A percentile compares a stretch with the other conserved stretches of the same genome.
phyloP scores from a whole-genome alignment of 2,329 filamentous ascomycete species.

The Sclerotinia borealis region DNA sequence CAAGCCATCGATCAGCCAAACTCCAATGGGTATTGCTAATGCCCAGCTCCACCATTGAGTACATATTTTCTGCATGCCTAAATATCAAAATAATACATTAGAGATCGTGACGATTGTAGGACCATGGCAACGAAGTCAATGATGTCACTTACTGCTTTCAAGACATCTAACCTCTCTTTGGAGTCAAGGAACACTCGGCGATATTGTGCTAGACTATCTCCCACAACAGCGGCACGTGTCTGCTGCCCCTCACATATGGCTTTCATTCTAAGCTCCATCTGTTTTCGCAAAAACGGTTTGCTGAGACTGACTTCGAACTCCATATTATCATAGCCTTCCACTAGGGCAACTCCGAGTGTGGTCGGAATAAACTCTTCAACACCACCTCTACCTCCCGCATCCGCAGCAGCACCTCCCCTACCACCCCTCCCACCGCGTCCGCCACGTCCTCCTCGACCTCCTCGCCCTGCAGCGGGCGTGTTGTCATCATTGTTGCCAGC shows the following conservation, averaged over 20 bases:
- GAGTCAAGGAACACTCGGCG: conserved; percentile 79
- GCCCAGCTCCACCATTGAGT: conserved; percentile 20
- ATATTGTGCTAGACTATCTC: conserved; percentile 82
- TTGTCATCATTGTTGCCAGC: conserved; percentile 27
- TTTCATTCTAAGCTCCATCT: conserved; percentile 97
- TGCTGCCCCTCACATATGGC: conserved; percentile 86
- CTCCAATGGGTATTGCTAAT: conserved; percentile 16
- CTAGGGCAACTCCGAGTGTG: conserved; percentile 81
- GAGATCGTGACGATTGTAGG: neutral
- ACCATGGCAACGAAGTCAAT: neutral
- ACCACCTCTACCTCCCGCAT: conserved; percentile 39
- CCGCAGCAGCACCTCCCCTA: conserved; percentile 37
- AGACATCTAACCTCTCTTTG: conserved; percentile 63
- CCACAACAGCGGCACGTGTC: conserved; percentile 67
- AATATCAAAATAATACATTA: conserved; percentile 14
- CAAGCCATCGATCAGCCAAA: neutral
- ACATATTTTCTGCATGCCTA: conserved; percentile 32
- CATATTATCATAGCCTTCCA: conserved; percentile 92
- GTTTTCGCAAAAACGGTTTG: conserved; percentile 93
- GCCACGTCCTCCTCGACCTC: conserved; percentile 35
- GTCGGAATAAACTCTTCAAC: conserved; percentile 90
- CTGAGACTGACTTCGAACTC: conserved; percentile 87
- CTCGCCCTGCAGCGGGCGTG: conserved; percentile 36
- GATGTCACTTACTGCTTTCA: conserved; percentile 50
- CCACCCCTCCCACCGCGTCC: conserved; percentile 40